Evolutionary conservation across 1,139 yeast species (phyloP), one percentile per base, ranked within the genome.

Genomic region (Debaryomyces psychrophilus): DNA sequence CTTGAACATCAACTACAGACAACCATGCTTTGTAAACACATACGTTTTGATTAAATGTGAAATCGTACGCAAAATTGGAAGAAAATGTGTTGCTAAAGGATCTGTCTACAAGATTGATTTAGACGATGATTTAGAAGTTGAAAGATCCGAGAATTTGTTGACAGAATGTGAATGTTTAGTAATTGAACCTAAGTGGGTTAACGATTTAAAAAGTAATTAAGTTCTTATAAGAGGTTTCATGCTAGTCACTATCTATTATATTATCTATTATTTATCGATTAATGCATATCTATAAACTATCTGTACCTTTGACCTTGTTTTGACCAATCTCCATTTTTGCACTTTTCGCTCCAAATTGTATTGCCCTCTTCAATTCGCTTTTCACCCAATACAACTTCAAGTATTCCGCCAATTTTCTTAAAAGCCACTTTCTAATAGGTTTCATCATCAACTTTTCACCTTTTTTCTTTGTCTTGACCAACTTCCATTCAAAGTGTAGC

Each of bases 311-410:
- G 25, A 73, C 66, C 55, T 79, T 82, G 8, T 85, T 81, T 43
- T 84, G 81, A 0, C 92, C 93, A 8, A 79, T 67, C 52, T 87
- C 93, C 84, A 93, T 81, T 62, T 93, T 93, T 1, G 99, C 99
- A 60, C 96, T 87, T 54, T 87, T 83, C 0, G 98, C 88, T 0
- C 99, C 99, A 67, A 93, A 93, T 60, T 93, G 99, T 50, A 93
- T 90, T 0, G 99, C 99, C 42, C 99, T 72, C 61, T 93, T 93
- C n/a, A 86, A 81, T 59, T 93, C 98, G 28, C 71, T 68, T 18
- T 83, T 70, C 0, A 90, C 95, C 64, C 77, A 78, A 0, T 55
- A 62, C 35, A 92, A 64, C 0, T 80, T 81, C 45, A 84, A 59
- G 0, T 41, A 28, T 2, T 51, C 55, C 0, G 97, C 97, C 15